These are phyloP conservation scores for Lomentospora prolificans DNA, from an alignment of 2,329 filamentous ascomycete species.

Conservation along the genomic window DNA sequence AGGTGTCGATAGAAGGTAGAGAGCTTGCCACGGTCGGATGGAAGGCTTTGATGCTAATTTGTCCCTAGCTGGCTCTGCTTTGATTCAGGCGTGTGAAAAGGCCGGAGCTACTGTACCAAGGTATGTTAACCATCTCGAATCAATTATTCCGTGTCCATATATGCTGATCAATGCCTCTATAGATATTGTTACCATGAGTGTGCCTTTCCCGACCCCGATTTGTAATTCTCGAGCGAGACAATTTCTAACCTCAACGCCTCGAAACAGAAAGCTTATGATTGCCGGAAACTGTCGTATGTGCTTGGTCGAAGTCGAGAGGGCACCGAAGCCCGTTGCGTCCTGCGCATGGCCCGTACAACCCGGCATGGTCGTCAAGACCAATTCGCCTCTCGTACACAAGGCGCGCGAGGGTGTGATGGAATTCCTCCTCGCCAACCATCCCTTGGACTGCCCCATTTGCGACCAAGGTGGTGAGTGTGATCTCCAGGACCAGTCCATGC, in stretches of 20 bases:
- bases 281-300: conserved; percentile 99
- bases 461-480: conserved; percentile 99
- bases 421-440: conserved; percentile 92
- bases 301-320: conserved; percentile 92
- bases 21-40: conserved; percentile 9
- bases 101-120: conserved; percentile 82
- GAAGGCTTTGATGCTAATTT: conserved; percentile 10
- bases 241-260: conserved; percentile 29
- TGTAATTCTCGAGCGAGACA: conserved; percentile 1
- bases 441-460: conserved; percentile 92
- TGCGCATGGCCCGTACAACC: conserved; percentile 98
- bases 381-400: conserved; percentile 93
- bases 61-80: conserved; percentile 74
- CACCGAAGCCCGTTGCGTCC: conserved; percentile 93
- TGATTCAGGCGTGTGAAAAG: conserved; percentile 99
- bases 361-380: conserved; percentile 98
- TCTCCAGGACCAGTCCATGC: conserved; percentile 98
- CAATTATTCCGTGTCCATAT: conserved; percentile 6
- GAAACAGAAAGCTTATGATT: conserved; percentile 83
- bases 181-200: conserved; percentile 99
- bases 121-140: conserved; percentile 32
- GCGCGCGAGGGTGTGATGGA: conserved; percentile 99
- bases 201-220: conserved; percentile 7
- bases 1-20: conserved; percentile 92
- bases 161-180: conserved; percentile 12